These are phyloP conservation scores for Pseudohalonectria lignicola DNA, from an alignment of 2,329 filamentous ascomycete species.

Conservation along the genomic window DNA sequence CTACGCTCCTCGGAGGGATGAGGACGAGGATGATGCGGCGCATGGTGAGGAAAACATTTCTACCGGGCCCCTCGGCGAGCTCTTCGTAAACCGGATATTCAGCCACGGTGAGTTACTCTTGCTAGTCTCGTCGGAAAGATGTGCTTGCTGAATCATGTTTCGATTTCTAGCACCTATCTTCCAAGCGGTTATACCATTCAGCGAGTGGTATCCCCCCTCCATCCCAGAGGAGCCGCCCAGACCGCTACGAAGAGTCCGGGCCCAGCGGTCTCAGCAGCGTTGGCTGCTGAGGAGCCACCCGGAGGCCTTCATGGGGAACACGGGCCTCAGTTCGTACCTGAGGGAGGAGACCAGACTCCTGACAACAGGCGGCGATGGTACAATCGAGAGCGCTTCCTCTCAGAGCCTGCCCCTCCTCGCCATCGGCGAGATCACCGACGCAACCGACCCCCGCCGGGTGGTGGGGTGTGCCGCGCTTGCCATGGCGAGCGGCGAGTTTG, in stretches of 20 bases:
- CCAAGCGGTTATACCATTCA: conserved; percentile 14
- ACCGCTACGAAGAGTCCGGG: conserved; percentile 1
- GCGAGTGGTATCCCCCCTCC: conserved; percentile 14
- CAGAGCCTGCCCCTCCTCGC: conserved; percentile 31
- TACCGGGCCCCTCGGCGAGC: background rate
- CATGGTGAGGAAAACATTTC: background rate
- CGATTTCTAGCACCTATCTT: conserved; percentile 12
- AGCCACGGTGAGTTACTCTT: conserved; percentile 15
- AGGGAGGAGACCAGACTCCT: conserved; percentile 21
- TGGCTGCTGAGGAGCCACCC: conserved; percentile 42
- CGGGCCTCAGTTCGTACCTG: conserved; percentile 18
- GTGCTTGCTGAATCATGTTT: no score
- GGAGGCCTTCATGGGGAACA: conserved; percentile 29
- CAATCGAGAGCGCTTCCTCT: conserved; percentile 11
- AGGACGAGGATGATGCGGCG: conserved; percentile 13
- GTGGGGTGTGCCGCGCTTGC: conserved; percentile 26
- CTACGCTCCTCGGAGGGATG: conserved; percentile 23
- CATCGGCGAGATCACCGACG: conserved; percentile 41
- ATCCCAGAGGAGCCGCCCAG: background rate
- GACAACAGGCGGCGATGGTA: background rate
- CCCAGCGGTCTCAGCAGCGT: conserved; percentile 22
- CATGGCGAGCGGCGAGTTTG: conserved; percentile 42
- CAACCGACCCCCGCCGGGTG: conserved; percentile 12
- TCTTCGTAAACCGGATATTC: conserved; percentile 6
- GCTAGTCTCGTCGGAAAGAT: no score